Percentiles rank a stretch among this genome's conserved stretches.
These are phyloP conservation scores for Eucalyptus cloeziana DNA, from an alignment of 345 rosid species.

Conservation along the genomic window DNA sequence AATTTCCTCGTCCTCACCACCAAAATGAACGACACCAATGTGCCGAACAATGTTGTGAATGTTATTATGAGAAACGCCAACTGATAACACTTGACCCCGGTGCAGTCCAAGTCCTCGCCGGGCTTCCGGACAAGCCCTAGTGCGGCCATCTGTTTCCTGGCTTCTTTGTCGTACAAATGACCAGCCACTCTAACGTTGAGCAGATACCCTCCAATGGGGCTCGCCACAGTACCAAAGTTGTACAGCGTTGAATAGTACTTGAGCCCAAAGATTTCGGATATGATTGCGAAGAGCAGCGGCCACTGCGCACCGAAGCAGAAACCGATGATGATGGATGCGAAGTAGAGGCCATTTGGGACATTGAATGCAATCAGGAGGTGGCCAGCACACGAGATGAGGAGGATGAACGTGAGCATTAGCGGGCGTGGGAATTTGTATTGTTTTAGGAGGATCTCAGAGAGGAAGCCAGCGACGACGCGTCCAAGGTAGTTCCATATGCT, in stretches of 20 bases:
- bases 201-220: constrained; percentile 52
- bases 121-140: constrained; percentile 3
- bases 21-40: constrained; percentile 32
- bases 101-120: constrained; percentile 30
- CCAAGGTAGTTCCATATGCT: constrained; percentile 65
- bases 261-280: constrained; percentile 55
- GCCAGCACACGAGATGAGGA: constrained; percentile 33
- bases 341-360: constrained; percentile 24
- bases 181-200: constrained; percentile 49
- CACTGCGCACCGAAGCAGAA: constrained; percentile 55
- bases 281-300: constrained; percentile 52
- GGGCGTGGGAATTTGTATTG: constrained; percentile 43
- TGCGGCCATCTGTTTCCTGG: constrained; percentile 26
- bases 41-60: constrained; percentile 35
- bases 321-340: constrained; percentile 41
- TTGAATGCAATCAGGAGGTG: constrained; percentile 38
- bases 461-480: constrained; percentile 38
- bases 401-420: constrained; percentile 22
- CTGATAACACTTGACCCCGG: constrained; percentile 39
- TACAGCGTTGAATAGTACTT: constrained; percentile 52
- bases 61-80: constrained; percentile 45
- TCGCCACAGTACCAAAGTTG: constrained; percentile 50
- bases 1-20: constrained; percentile 52
- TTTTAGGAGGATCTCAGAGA: constrained; percentile 25
- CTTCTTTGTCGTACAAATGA: constrained; percentile 46